A percentile compares a stretch with the other conserved stretches of the same genome.
These are phyloP conservation scores for Phaeophleospora eucalypticola DNA, from an alignment of 2,329 filamentous ascomycete genomes.

Conservation along the genomic window DNA sequence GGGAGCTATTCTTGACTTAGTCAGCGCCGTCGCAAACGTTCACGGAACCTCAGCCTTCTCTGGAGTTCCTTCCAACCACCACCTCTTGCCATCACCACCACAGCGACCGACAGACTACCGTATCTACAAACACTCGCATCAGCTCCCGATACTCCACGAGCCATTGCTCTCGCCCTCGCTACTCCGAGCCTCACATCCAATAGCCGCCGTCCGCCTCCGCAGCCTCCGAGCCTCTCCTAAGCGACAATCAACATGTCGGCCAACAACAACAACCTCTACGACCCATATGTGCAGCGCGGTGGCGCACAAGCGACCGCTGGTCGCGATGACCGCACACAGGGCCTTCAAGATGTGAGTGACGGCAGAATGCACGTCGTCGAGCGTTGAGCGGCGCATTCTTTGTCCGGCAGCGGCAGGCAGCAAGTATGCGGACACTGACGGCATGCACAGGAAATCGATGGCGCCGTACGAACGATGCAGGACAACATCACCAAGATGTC, in stretches of 20 bases:
- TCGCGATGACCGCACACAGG: conserved; percentile 18
- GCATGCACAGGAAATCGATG: conserved; percentile 82
- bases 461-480: conserved; percentile 90
- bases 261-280: conserved; percentile 23
- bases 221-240: conserved; percentile 5
- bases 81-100: conserved; percentile 3
- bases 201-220: conserved; percentile 13
- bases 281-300: conserved; percentile 26
- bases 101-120: neutral
- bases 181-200: neutral
- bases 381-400: conserved; percentile 8
- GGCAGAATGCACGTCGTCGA: neutral
- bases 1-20: neutral
- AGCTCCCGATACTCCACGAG: neutral
- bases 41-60: neutral
- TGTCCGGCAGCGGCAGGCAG: neutral
- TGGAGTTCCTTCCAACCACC: neutral
- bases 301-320: conserved; percentile 11
- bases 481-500: conserved; percentile 97
- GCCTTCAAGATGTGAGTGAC: conserved; percentile 21
- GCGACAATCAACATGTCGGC: conserved; percentile 16
- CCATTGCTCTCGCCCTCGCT: neutral
- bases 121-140: neutral
- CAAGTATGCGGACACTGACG: neutral
- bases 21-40: neutral